Evolutionary conservation across 306 rosid genomes (phyloP), one percentile per base, ranked within the genome.

Genomic region (Nissolia schottii): DNA sequence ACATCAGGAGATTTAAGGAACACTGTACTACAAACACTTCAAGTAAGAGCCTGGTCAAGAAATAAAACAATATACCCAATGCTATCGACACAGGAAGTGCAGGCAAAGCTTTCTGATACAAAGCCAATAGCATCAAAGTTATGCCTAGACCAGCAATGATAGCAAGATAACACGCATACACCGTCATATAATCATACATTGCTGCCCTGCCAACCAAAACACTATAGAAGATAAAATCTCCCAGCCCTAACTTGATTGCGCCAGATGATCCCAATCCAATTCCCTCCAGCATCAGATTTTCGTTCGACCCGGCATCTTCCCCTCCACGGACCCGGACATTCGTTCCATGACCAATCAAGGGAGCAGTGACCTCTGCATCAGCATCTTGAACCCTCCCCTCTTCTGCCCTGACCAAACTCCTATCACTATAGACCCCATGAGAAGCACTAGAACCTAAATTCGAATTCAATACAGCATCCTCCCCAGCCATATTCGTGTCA

Each of bases 161-260:
- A 8, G 98, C 98, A 54, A 94, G 98, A 84, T 94, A 94, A 75
- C 98, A 94, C 0, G 97, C 96, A 79, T 94, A 94, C 70, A 91
- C 97, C 0, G 97, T 91, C 98, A 87, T 91, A 69, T 74, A 91
- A 83, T 94, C 98, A 70, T 94, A 94, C 98, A 94, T 91, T 1
- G 97, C 97, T 2, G 98, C 98, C 76, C 98, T 86, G 55, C 97
- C 98, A 55, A 94, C 98, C 89, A 94, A 79, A 66, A 94, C 92
- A 67, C 97, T 91, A 51, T 94, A 94, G 91, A 94, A 94, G 76
- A 94, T 91, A 77, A 94, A 91, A 79, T 94, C 98, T 7, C 98
- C 98, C 4, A 91, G 81, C 77, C 98, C 98, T 55, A 94, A 80
- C 85, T 94, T 94, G 87, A 91, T 94, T 28, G 96, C 96, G 49